Evolutionary conservation across 2,329 filamentous ascomycete species (phyloP), one percentile per base, ranked within the genome.

Genomic region (Cercospora sojina): DNA sequence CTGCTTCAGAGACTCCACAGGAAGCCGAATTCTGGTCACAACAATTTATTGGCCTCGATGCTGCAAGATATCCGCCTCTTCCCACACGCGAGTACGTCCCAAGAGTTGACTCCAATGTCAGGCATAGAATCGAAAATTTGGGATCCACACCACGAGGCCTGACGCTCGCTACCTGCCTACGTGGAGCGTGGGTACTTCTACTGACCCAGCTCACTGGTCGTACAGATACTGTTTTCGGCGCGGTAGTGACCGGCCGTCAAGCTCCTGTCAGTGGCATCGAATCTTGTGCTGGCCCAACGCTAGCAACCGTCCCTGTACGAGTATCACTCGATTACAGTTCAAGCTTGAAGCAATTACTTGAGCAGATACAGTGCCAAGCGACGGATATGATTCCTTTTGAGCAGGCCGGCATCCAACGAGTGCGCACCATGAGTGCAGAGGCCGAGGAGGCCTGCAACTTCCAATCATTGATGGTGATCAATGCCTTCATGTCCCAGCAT

Each of bases 401-500:
- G 51, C 66, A 68, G 29, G 62, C 41, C 10, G 63, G 67, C 1
- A 27, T 68, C 4, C 29, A 31, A 29, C 55, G 49, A 5, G 62
- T 67, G 9, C 29, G n/a, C 7, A 59, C 41, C 3, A 47, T 65
- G 5, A 60, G 49, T 23, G 56, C 31, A 10, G 59, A 64, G 18
- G 59, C 65, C 23, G 47, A 55, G 20, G 47, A 61, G 20, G 85
- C 85, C 2, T 87, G 85, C 70, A 82, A 87, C 67, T 81, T 87
- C 61, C 82, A 84, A 18, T 86, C 84, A 0, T 81, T 86, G 9
- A 76, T 88, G 1, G 83, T 86, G 0, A 80, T 88, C 16, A 85
- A 87, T 59, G 62, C 73, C 73, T n/a, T 5, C 47, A 29, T n/a
- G 7, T 25, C 35, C 23, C 13, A 53, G 3, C 29, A 59, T 55